Base-by-base conservation (phyloP, 2,329 filamentous ascomycete species). In the Pezicula radicicola region DNA sequence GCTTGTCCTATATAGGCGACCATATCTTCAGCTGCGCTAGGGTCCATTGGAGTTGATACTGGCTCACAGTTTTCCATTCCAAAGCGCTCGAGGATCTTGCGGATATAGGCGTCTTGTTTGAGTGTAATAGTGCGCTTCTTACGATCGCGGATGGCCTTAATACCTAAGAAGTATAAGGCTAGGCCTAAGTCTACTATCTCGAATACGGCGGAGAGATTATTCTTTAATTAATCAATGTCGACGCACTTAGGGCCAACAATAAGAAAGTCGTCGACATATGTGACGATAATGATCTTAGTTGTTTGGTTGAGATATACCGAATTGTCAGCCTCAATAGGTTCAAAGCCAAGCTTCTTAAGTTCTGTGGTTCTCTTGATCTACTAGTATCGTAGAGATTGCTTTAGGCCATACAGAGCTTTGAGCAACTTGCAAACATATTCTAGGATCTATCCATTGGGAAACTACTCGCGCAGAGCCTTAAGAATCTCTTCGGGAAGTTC, bases 231-330 rank as follows among this genome's bases (percentile, higher is more conserved):
- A 3, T 48, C 18, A 41, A 53, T 46, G 2, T 27, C 30, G 5
- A 6, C 7, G 12, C 6, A 3, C n/a, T 45, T n/a, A 4, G 28
- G 21, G 3, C 50, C 41, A 36, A 50, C 21, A 7, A 55, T 39
- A 27, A 66, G 56, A 0, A 70, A 37, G 44, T 69, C 56, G 50
- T 69, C 60, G 3, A 69, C 58, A 40, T 67, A 69, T 0, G 63
- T 48, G 0, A 60, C 48, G 13, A 67, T 54, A 15, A 57, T 50
- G 10, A 56, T 46, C 12, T 42, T 36, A 3, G 27, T 28, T 28
- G 27, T 9, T 5, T 19, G 9, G 13, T 30, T 50, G 21, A 44
- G n/a, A 43, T 62, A 65, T 1, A 66, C 51, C 6, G 48, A 52
- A 9, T 40, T 9, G 37, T 66, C 53, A 2, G 36, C 25, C 4